Conservation (phyloP, 495 filamentous ascomycete species). For the Aspergillus incahuasiensis region DNA sequence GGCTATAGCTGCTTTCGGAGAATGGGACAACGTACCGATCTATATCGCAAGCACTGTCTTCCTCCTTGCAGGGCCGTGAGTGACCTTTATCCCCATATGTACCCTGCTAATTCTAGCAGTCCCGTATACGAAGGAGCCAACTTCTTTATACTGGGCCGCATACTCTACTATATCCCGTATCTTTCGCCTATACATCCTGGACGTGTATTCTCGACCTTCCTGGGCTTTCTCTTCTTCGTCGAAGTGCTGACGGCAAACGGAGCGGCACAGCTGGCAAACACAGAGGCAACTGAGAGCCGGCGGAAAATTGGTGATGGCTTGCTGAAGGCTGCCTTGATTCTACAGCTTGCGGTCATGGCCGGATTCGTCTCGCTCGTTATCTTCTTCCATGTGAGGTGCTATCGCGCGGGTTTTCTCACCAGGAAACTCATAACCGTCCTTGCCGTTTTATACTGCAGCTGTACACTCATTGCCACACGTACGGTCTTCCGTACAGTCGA, state of each 20-base stretch:
- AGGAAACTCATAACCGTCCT: constrained; percentile 55
- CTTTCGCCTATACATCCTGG: constrained; percentile 74
- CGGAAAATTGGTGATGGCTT: constrained; percentile 54
- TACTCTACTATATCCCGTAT: constrained; percentile 75
- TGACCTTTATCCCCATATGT: not conserved
- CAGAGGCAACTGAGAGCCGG: constrained; percentile 29
- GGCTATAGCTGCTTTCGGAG: constrained; percentile 50
- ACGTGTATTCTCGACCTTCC: constrained; percentile 70
- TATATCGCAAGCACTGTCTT: constrained; percentile 59
- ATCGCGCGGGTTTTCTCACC: constrained; percentile 46
- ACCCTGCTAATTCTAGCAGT: constrained; percentile 26
- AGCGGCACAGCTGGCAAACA: constrained; percentile 56
- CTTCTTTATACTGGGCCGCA: constrained; percentile 70
- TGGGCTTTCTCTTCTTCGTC: constrained; percentile 56
- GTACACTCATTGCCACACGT: constrained; percentile 53
- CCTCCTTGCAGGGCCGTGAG: constrained; percentile 63
- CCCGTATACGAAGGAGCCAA: constrained; percentile 71
- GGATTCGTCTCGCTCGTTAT: constrained; percentile 56
- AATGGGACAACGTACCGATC: constrained; percentile 51
- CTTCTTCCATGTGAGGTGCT: constrained; percentile 57
- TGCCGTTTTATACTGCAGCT: constrained; percentile 58
- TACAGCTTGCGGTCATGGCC: constrained; percentile 62
- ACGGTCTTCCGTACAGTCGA: constrained; percentile 66
- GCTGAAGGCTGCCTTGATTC: constrained; percentile 60
- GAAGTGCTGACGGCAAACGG: constrained; percentile 67